Evolutionary conservation across 257 asterid species (phyloP), one percentile per base, ranked within the genome.

Genomic region (Coffea canephora): DNA sequence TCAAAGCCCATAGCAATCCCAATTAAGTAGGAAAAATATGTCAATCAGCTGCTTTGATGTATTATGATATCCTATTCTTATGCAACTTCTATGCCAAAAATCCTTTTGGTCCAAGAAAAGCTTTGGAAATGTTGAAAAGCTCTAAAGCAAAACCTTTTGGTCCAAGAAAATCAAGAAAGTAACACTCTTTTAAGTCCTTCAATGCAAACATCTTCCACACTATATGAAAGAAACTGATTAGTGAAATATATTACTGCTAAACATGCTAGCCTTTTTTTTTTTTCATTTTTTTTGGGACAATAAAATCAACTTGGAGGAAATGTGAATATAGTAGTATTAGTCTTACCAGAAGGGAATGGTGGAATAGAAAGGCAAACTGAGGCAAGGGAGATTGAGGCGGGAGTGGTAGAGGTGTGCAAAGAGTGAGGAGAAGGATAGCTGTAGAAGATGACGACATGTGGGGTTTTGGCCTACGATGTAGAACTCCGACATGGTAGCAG

Each of bases 391-490:
- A 71, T 90, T 88, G 65, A 95, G 90, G 13, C 85, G 96, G 77
- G 91, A 89, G 84, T 91, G 93, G 82, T 85, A 95, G 75, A 92
- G 88, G 86, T 89, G 91, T 62, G 97, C 96, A 72, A 95, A 93
- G 65, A 95, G 92, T 18, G 99, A 98, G 21, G 96, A 89, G 78
- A 92, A 87, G 65, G 99, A 91, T 93, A 93, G 43, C 92, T 92
- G 92, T 93, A 96, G 59, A 96, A 79, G 34, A 90, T 92, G 84
- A 96, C 59, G 86, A 94, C 62, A 83, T 87, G 91, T 36, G 94
- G 91, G n/a, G 85, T 87, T 80, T 78, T 83, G 66, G 83, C 86
- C 71, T 92, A 91, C 41, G 97, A 90, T 36, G 97, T 39, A 39
- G 5, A 39, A 39, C 43, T 39, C 43, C 5, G 43, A 39, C 43